phyloP scores from a whole-genome alignment of 169 alveolate genomes.

The Fabrea salina region DNA sequence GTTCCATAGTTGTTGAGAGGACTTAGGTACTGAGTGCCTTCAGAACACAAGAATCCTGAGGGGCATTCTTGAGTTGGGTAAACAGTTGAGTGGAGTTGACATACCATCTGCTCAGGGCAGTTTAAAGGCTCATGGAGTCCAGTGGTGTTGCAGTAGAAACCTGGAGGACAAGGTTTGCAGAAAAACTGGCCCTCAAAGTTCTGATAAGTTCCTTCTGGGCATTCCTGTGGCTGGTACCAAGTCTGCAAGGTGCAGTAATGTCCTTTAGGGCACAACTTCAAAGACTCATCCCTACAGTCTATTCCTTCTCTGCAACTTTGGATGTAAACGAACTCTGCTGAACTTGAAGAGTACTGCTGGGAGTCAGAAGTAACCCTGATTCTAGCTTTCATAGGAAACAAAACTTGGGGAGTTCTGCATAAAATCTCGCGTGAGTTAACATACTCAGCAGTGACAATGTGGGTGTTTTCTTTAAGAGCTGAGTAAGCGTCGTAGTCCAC shows the following conservation, averaged over 20 bases:
- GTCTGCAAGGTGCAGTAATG: not conserved
- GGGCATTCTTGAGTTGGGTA: not conserved
- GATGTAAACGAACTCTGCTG: not conserved
- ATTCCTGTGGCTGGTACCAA: not conserved
- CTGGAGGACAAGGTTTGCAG: conserved; percentile 14
- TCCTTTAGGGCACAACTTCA: conserved; percentile 13
- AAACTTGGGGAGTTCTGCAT: not conserved
- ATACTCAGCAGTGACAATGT: not conserved
- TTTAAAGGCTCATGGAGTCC: not conserved
- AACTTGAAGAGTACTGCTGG: not conserved
- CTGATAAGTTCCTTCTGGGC: conserved; percentile 10
- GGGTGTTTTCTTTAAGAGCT: not conserved
- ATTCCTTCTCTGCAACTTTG: conserved; percentile 10
- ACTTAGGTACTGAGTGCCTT: no score
- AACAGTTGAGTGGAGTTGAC: not conserved
- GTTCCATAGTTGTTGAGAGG: not conserved
- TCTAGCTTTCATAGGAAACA: not conserved
- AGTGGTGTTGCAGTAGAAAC: not conserved
- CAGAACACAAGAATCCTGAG: conserved; percentile 16
- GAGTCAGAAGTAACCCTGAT: not conserved
- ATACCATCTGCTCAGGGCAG: not conserved
- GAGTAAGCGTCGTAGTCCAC: not conserved
- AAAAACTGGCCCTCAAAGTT: not conserved
- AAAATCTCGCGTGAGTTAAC: not conserved
- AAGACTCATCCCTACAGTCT: not conserved